phyloP scores from a whole-genome alignment of 768 basidiomycete species.

The Podaxis sp. region DNA sequence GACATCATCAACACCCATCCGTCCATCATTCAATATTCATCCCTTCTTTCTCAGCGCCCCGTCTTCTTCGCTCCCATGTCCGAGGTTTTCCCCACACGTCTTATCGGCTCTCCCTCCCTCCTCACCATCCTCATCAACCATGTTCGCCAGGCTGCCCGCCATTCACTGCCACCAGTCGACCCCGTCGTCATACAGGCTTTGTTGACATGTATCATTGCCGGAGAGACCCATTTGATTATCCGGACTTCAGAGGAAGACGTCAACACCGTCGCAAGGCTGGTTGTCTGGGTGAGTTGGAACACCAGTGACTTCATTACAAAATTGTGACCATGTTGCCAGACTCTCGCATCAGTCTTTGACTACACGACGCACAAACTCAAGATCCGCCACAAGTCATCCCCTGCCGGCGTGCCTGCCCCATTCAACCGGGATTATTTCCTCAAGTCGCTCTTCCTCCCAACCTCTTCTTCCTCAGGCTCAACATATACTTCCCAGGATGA shows the following conservation, averaged over 20 bases:
- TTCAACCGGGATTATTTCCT: conserved; percentile 17
- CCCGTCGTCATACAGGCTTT: conserved; percentile 61
- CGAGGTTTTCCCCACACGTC: conserved; percentile 24
- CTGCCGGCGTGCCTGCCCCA: conserved; percentile 5
- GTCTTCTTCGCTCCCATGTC: conserved; percentile 7
- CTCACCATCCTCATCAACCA: conserved; percentile 45
- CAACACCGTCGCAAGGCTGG: conserved; percentile 50
- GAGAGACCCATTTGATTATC: conserved; percentile 60
- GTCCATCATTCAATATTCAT: neutral
- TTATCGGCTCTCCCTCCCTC: conserved; percentile 41
- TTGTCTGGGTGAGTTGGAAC: conserved; percentile 45
- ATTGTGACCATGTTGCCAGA: conserved; percentile 33
- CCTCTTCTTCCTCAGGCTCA: conserved; percentile 13
- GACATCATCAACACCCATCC: neutral
- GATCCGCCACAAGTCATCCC: conserved; percentile 27
- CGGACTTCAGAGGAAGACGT: conserved; percentile 66
- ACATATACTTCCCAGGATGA: conserved; percentile 21
- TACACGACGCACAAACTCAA: conserved; percentile 53
- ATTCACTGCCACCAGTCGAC: conserved; percentile 49
- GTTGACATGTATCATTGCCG: conserved; percentile 59
- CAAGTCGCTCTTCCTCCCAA: conserved; percentile 25
- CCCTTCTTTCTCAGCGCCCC: neutral
- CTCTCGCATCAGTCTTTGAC: conserved; percentile 56
- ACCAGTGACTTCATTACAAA: neutral
- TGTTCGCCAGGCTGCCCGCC: conserved; percentile 38